phyloP scores from a whole-genome alignment of 2,329 filamentous ascomycete species.

The Aspergillus felis region DNA sequence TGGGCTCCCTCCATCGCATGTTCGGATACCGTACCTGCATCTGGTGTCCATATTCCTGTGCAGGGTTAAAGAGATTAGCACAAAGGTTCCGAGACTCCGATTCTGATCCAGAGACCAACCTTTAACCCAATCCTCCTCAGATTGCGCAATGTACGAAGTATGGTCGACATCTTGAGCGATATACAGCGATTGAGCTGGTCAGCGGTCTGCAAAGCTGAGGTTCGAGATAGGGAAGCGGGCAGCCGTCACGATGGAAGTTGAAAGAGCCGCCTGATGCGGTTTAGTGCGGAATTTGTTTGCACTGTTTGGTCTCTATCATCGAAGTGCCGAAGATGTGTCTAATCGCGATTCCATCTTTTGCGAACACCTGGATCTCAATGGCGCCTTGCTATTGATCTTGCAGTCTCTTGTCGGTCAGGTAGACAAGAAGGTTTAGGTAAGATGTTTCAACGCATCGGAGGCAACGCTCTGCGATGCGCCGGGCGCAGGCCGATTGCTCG shows the following conservation, averaged over 20 bases:
- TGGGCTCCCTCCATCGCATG: constrained; percentile 1
- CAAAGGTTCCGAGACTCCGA: constrained; percentile 10
- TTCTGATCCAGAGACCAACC: constrained; percentile 46
- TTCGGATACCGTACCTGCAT: constrained; percentile 63
- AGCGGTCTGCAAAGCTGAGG: constrained; percentile 7
- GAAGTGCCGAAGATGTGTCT: neutral
- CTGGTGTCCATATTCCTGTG: constrained; percentile 84
- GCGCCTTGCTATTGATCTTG: neutral
- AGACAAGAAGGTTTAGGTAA: neutral
- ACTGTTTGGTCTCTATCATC: constrained; percentile 28
- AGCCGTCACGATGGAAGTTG: constrained; percentile 21
- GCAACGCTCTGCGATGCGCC: constrained; percentile 34
- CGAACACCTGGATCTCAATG: neutral
- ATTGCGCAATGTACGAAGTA: constrained; percentile 81
- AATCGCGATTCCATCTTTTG: neutral
- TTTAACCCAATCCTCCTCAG: constrained; percentile 83
- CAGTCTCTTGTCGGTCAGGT: neutral
- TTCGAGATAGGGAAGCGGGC: constrained; percentile 12
- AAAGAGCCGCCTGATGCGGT: constrained; percentile 17
- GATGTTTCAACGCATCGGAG: constrained; percentile 41
- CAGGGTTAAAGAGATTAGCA: constrained; percentile 35
- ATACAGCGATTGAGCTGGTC: constrained; percentile 14
- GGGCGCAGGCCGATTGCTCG: constrained; percentile 28
- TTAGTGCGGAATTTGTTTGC: constrained; percentile 29
- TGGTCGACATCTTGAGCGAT: constrained; percentile 74